Percentiles rank a stretch among this genome's conserved stretches.
phyloP scores from a whole-genome alignment of 2,329 filamentous ascomycete species.

The Exophiala spinifera region DNA sequence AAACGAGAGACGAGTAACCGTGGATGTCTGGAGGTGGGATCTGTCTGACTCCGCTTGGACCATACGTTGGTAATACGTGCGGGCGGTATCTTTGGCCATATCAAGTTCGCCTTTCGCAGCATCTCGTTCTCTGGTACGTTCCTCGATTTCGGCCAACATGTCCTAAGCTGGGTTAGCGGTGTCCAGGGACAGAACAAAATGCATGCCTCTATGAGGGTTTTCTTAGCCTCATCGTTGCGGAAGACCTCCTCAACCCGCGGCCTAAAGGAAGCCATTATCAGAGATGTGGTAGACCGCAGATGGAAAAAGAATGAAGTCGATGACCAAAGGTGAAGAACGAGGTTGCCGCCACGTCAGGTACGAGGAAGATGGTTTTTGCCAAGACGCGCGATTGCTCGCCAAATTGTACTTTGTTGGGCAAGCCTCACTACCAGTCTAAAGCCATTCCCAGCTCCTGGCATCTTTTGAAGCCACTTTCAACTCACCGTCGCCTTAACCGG shows the following conservation, averaged over 20 bases:
- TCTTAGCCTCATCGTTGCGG: slow-evolving; percentile 13
- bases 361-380: no score
- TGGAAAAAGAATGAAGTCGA: no score
- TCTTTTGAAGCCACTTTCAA: no score
- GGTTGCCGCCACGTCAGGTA: no score
- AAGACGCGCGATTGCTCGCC: no score
- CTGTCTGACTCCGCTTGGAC: slow-evolving; percentile 20
- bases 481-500: no score
- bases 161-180: slow-evolving; percentile 11
- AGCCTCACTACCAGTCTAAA: no score
- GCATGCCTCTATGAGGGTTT: slow-evolving; percentile 17
- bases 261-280: slow-evolving; percentile 18
- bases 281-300: neutral
- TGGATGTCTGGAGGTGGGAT: slow-evolving; percentile 12
- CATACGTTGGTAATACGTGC: slow-evolving; percentile 22
- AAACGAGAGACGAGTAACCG: slow-evolving; percentile 12
- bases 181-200: neutral
- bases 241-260: slow-evolving; percentile 15
- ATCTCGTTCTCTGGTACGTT: slow-evolving; percentile 18
- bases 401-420: no score
- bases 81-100: slow-evolving; percentile 22
- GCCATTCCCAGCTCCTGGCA: no score
- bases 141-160: slow-evolving; percentile 16
- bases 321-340: no score
- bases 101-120: slow-evolving; percentile 18